Base-by-base conservation (phyloP, 1,139 yeast genomes). In the Magnusiomyces sp. region DNA sequence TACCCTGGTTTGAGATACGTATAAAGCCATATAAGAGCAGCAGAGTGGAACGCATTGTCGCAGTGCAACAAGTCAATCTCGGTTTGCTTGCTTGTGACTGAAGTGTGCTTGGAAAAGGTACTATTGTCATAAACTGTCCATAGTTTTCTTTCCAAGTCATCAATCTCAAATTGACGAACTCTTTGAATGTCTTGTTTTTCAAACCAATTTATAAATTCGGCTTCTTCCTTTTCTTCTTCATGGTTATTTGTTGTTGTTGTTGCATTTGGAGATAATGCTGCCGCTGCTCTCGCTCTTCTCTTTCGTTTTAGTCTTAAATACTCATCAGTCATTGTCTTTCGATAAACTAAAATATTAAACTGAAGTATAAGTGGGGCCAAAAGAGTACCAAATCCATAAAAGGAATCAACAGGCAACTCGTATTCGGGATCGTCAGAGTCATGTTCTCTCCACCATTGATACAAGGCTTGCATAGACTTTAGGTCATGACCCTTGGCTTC, bases 51-150 rank as follows among this genome's bases (percentile, higher is more conserved):
- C 6, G 53, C 39, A n/a, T 48, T 45, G 38, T 51, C 47, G 44
- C 52, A 53, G 31, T 50, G 52, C 13, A 53, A 47, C 37, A 53
- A 29, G 41, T 52, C 51, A n/a, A 46, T 20, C n/a, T 52, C 51
- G 1, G 49, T 41, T 16, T 50, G 43, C 11, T 45, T 31, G 34
- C 13, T 31, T 13, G 40, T 19, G 10, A 33, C 31, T 27, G 39
- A 39, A n/a, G 48, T 47, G 17, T 43, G 44, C 29, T 43, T 41
- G 1, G 53, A 46, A 43, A 43, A 29, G 16, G 32, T 40, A 19
- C 46, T 44, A 14, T 37, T 40, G 31, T 42, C 48, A 34, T 48
- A 47, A 17, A 44, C 41, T 9, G 29, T 17, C 52, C 53, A 48
- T 16, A 52, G 37, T 14, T 27, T 45, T 7, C 39, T 23, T 36